Percentiles rank a stretch among this genome's conserved stretches.
These are phyloP conservation scores for Trichomonas tenax DNA, from an alignment of 208 protist species.

Conservation along the genomic window DNA sequence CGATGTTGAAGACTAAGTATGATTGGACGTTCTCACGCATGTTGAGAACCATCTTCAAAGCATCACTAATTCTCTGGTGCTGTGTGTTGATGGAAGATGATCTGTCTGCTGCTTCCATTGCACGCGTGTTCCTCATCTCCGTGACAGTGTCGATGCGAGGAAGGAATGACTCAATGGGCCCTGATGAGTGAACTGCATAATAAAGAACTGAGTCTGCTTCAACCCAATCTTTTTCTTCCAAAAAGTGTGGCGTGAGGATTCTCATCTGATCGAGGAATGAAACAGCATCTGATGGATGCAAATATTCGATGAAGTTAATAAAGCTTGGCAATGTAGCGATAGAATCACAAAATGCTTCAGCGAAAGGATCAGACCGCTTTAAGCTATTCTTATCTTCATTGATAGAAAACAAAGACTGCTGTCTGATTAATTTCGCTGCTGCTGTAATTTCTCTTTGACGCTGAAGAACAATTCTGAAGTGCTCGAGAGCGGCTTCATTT, in stretches of 20 bases:
- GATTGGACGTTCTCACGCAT: background rate
- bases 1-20: background rate
- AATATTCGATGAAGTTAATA: background rate
- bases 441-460: background rate
- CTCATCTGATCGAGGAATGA: background rate
- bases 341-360: background rate
- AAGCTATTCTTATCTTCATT: background rate
- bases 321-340: background rate
- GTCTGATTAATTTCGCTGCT: background rate
- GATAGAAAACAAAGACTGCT: background rate
- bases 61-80: background rate
- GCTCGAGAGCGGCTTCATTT: background rate
- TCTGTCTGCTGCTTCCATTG: background rate
- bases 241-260: background rate
- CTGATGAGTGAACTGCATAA: background rate
- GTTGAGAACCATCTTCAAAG: background rate
- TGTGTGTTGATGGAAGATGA: background rate
- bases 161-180: background rate
- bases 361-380: background rate
- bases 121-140: background rate
- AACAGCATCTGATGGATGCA: background rate
- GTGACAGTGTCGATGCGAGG: background rate
- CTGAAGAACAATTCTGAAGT: background rate
- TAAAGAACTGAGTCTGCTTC: background rate
- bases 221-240: background rate